A percentile compares a stretch with the other conserved stretches of the same genome.
phyloP scores from a whole-genome alignment of 2,329 filamentous ascomycete species.

The Sporothrix globosa region DNA sequence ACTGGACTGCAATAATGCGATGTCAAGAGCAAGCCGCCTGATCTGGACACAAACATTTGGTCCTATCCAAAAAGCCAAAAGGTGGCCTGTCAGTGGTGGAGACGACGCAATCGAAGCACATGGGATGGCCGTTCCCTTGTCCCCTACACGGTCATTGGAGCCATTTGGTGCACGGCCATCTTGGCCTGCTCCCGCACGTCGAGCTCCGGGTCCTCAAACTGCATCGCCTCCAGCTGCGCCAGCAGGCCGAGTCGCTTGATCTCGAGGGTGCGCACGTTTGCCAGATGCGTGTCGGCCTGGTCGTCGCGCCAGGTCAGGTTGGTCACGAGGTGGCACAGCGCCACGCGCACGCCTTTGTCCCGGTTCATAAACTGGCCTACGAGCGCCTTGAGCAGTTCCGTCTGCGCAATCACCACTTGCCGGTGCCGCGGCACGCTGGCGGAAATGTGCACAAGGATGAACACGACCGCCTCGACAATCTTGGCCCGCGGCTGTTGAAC shows the following conservation, averaged over 20 bases:
- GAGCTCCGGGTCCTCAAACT: slow-evolving; percentile 70
- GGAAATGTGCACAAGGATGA: slow-evolving; percentile 84
- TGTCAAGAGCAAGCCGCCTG: too few relatives aligned
- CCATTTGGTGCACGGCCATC: slow-evolving; percentile 72
- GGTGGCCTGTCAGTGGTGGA: too few relatives aligned
- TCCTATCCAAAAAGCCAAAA: too few relatives aligned
- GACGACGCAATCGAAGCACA: too few relatives aligned
- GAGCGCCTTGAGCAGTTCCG: slow-evolving; percentile 72
- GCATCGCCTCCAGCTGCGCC: slow-evolving; percentile 64
- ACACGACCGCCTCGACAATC: slow-evolving; percentile 77
- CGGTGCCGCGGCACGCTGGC: slow-evolving; percentile 79
- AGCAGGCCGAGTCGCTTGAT: slow-evolving; percentile 73
- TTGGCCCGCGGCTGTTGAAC: slow-evolving; percentile 64
- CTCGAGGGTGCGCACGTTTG: slow-evolving; percentile 67
- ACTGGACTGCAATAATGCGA: too few relatives aligned
- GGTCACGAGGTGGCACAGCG: slow-evolving; percentile 80
- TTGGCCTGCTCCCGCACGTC: slow-evolving; percentile 86
- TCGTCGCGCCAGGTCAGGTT: slow-evolving; percentile 87
- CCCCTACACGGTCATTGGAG: background rate
- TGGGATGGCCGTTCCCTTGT: too few relatives aligned
- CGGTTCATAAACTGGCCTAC: slow-evolving; percentile 73
- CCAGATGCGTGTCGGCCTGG: slow-evolving; percentile 65
- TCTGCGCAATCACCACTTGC: slow-evolving; percentile 75
- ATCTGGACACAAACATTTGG: too few relatives aligned
- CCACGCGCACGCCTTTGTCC: slow-evolving; percentile 72